Base-by-base conservation (phyloP, 345 rosid genomes). In the Rhodamnia argentea region DNA sequence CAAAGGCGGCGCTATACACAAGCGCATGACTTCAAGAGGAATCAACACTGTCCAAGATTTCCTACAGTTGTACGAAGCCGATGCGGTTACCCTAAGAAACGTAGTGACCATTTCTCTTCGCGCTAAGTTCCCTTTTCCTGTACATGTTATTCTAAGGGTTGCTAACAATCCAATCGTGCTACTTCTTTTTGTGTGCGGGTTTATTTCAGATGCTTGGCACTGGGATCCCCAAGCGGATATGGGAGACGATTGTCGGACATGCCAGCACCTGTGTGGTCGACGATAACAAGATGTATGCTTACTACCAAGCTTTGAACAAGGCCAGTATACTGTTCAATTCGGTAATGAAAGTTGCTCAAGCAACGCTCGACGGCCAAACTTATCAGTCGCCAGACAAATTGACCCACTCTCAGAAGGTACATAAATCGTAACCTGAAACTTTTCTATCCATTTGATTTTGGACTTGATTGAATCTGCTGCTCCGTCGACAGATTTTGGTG, bases 241-340 rank as follows among this genome's bases (percentile, higher is more conserved):
- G 96, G 98, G 91, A 94, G 1, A 83, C 86, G 44, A 94, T 96
- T 82, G 87, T 94, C 75, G 88, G 87, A 6, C 99, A 97, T 37
- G 99, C 98, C 8, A 78, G 58, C 15, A 10, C 82, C 5, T 97
- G 99, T 88, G 93, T 88, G 82, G 27, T 90, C 22, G 93, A 95
- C 24, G 94, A 90, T 85, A 86, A 87, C 54, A 92, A 91, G 86
- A 81, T 87, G 37, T 93, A 90, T 64, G n/a, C 83, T 55, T 94
- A 93, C 89, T 32, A 83, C 54, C 88, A 86, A 82, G 82, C 56
- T 58, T 86, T 56, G 32, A 86, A 60, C 29, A 89, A 89, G 27
- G 85, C 86, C 29, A 83, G 86, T 15, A 90, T 96, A 29, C 85
- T 94, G 57, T 88, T 94, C 76, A 88, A 94, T 85, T 93, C 94